A percentile compares a stretch with the other conserved stretches of the same genome.
phyloP scores from a whole-genome alignment of 306 rosid genomes.

The Acacia melanoxylon region DNA sequence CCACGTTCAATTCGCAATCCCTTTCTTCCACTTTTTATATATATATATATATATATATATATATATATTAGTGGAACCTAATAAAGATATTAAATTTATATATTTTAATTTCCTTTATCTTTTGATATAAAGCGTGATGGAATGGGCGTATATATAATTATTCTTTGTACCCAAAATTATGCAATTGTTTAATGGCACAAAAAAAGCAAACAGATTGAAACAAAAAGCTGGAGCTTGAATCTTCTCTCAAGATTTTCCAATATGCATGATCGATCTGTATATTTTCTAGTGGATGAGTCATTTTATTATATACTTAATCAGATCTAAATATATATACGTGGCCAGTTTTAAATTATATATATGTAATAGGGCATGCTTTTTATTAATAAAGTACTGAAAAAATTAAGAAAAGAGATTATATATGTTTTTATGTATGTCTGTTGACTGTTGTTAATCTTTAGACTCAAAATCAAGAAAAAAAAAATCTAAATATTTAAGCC shows the following conservation, averaged over 20 bases:
- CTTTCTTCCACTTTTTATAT: not conserved
- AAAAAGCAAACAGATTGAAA: conserved; percentile 1
- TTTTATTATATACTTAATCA: not conserved
- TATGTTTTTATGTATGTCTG: not conserved
- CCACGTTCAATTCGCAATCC: not conserved
- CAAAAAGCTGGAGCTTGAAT: not conserved
- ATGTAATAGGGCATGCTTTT: not conserved
- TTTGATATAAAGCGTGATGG: not conserved
- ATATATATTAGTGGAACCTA: not conserved
- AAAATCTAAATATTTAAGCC: not conserved
- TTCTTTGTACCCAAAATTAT: not conserved
- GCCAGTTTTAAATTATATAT: not conserved
- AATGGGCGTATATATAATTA: not conserved
- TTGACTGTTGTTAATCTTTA: not conserved
- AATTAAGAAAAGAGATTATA: not conserved
- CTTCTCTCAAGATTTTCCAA: conserved; percentile 20
- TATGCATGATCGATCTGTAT: not conserved
- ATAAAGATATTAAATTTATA: not conserved
- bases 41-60: not conserved
- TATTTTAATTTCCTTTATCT: not conserved
- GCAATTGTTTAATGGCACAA: not conserved
- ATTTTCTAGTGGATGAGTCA: not conserved
- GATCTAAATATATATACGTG: not conserved
- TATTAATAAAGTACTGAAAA: not conserved
- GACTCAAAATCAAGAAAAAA: not conserved